These are phyloP conservation scores for Lasiodiplodia gonubiensis DNA, from an alignment of 2,329 filamentous ascomycete genomes.

Conservation along the genomic window DNA sequence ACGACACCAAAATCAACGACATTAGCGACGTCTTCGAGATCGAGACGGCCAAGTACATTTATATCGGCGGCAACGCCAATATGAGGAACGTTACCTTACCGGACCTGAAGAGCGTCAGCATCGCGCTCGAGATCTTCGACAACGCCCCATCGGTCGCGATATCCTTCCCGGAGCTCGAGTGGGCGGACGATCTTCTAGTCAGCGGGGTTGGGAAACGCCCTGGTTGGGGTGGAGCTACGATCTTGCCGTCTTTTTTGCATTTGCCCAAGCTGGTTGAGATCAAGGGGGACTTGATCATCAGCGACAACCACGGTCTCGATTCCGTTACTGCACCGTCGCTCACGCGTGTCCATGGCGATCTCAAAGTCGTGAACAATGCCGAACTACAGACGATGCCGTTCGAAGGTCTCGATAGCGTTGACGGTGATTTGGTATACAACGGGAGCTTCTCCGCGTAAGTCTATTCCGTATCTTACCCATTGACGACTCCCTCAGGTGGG, in stretches of 20 bases:
- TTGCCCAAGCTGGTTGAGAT: background rate
- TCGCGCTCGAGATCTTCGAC: background rate
- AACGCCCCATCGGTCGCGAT: background rate
- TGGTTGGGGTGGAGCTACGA: no score
- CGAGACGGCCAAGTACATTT: background rate
- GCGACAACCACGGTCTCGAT: background rate
- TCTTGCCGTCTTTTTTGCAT: background rate
- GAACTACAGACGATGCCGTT: background rate
- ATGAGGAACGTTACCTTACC: constrained; percentile 1
- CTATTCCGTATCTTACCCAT: background rate
- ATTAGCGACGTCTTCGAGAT: background rate
- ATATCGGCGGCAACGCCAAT: background rate
- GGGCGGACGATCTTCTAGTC: background rate
- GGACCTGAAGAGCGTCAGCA: background rate
- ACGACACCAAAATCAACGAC: background rate
- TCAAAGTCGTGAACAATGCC: background rate
- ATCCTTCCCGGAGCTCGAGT: constrained; percentile 2
- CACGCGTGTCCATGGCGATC: background rate
- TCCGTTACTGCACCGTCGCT: background rate
- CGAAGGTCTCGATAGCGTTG: background rate
- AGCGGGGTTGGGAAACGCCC: background rate
- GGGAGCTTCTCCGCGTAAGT: background rate
- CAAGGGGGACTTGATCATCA: background rate
- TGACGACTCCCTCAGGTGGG: no score
- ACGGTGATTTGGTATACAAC: background rate